Evolutionary conservation across 768 basidiomycete species (phyloP), one percentile per base, ranked within the genome.

Genomic region (Pholiota conissans): DNA sequence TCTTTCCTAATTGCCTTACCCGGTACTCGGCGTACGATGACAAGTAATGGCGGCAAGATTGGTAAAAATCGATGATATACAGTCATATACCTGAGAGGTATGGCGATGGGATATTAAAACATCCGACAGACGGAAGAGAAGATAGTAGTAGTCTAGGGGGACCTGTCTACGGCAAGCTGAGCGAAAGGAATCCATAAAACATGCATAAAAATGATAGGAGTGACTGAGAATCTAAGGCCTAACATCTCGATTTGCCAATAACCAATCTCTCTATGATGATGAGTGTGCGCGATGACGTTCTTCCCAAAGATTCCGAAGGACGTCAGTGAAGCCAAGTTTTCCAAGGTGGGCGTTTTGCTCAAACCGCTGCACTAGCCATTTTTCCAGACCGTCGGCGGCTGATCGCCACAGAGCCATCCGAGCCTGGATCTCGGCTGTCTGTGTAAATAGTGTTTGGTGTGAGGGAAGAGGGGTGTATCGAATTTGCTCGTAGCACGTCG

Each of bases 361-460:
- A 64, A 98, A 97, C 57, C 94, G 82, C 73, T 95, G 86, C 24
- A 88, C 86, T 52, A 94, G 84, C 85, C 90, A 94, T 64, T 77
- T 79, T 76, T 98, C 95, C 37, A 98, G 77, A 62, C 84, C 83
- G 71, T 93, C 89, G 6, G 93, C 90, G 48, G 92, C 84, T 30
- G 82, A 83, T 65, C 90, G 80, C 91, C 92, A 93, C 54, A 92
- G 75, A 2, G 84, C 77, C 83, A 90, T 83, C 54, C 91, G 84
- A 2, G 91, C 84, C 69, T 93, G 90, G 54, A 98, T 86, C 73
- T 95, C 89, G 2, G 95, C 95, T n/a, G 93, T 93, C 72, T 97
- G 95, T 4, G 77, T 71, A 70, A 98, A 98, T 27, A 79, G 66
- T 8, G 94, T 97, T 47, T 83, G 79, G 48, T 79, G 74, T 22